Percentiles rank a stretch among this genome's conserved stretches.
Conservation (phyloP, 2,329 filamentous ascomycete genomes). For the Xylariaceae sp. region DNA sequence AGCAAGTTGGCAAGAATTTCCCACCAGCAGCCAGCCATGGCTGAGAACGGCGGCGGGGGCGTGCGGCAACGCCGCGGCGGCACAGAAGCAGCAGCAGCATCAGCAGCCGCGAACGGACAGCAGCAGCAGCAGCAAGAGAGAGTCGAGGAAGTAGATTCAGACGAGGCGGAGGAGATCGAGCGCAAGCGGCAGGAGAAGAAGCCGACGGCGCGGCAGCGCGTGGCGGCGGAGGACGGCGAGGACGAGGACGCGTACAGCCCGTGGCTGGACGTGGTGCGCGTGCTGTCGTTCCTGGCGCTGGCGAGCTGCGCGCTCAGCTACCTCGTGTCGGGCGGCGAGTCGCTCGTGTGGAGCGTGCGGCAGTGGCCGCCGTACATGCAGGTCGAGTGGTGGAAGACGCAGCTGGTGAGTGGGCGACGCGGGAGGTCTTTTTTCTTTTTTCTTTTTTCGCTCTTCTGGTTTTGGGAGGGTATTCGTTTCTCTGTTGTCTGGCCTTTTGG, state of each 20-base stretch:
- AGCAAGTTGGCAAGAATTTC: no score
- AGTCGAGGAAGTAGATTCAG: conserved; percentile 24
- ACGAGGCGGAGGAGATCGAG: conserved; percentile 21
- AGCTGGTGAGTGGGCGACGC: conserved; percentile 58
- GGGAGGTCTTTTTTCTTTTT: no score
- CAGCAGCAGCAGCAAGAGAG: no score
- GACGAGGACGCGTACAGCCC: conserved; percentile 44
- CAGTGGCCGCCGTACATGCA: conserved; percentile 56
- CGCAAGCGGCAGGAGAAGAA: conserved; percentile 9
- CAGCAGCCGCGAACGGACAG: no score
- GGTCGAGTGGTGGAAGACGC: conserved; percentile 48
- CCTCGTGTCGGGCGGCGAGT: conserved; percentile 64
- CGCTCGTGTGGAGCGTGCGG: conserved; percentile 58
- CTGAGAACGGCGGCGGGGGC: no score
- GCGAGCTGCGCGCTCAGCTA: conserved; percentile 67
- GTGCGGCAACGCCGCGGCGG: no score
- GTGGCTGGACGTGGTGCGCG: conserved; percentile 60
- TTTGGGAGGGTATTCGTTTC: no score
- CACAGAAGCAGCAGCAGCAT: no score
- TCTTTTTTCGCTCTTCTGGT: background rate
- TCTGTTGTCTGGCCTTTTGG: no score
- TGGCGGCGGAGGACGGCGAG: conserved; percentile 42
- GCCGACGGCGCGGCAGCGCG: conserved; percentile 20
- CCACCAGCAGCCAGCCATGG: no score
- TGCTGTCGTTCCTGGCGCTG: conserved; percentile 58